Evolutionary conservation across 148 eudicot species (phyloP), one percentile per base, ranked within the genome.

Genomic region (Vaccinium myrtillus): DNA sequence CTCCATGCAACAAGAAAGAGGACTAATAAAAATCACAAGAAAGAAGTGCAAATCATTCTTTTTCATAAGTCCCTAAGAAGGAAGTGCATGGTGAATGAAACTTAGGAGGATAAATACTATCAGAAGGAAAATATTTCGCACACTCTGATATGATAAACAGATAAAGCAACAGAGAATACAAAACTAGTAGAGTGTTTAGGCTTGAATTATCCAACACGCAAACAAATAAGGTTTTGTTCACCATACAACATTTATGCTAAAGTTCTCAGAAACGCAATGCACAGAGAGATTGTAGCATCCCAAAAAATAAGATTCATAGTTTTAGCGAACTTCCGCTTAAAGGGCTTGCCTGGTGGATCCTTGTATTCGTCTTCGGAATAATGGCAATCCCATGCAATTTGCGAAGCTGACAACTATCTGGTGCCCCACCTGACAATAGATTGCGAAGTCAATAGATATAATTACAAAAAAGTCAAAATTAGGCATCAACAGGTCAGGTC

Each of bases 271-370:
- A 27, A 48, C 4, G 6, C 4, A 74, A 82, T 70, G 78, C 77
- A 55, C 4, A 54, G 75, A 73, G 46, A 55, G 5, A n/a, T 11
- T 10, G 6, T 63, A 76, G 46, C 80, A 43, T 80, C 71, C 49
- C 71, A 63, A 81, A 81, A 81, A 71, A 79, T n/a, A 83, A 80
- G 89, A 88, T 77, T 23, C 84, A 82, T 81, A 49, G 79, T 86
- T 56, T 88, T 84, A 90, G 87, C 87, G 84, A 88, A 89, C 55
- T 83, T 89, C 77, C 83, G 79, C 78, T 80, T 81, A 90, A 82
- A 90, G 84, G 85, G 87, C 98, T 90, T 94, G 91, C 99, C 99
- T 97, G 90, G 99, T 91, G 55, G 98, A 91, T 92, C 99, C 99
- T 88, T 91, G 95, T 82, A 97, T 91, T 85, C 94, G 91, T 82